Evolutionary conservation across 2,329 filamentous ascomycete species (phyloP), one percentile per base, ranked within the genome.

Genomic region (Pyrenophora seminiperda): DNA sequence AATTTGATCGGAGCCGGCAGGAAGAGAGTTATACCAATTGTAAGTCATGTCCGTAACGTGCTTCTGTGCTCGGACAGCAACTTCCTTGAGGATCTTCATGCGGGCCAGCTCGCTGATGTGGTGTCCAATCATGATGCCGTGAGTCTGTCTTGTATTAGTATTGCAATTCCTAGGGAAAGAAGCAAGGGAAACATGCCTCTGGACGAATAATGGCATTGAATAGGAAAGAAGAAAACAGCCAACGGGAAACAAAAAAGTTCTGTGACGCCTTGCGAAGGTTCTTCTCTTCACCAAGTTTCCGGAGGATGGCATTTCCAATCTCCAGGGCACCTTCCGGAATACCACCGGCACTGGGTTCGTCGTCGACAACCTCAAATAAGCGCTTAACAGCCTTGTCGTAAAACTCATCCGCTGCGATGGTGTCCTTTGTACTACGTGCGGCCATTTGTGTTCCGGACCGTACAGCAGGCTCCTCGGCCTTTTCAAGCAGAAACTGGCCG

Each of bases 71-170:
- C 88, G 85, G 69, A 89, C 85, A 47, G 89, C 91, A 48, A 97
- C 87, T 68, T 93, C 88, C 54, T 82, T 81, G 50, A 86, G 75
- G 40, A 86, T 81, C 57, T 80, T 92, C 65, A 96, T 89, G 34
- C 94, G 85, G 33, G 91, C 91, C 73, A 93, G 91, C 61, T 95
- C 90, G 41, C 89, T 92, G 63, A 97, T 91, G 75, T 96, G 90
- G 71, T 96, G 93, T 64, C 96, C 90, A 48, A 90, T 83, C 78
- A 97, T 87, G 55, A 85, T 77, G 40, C 81, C 81, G 51, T 83
- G 78, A 14, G 78, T 79, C 83, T 86, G 61, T 39, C 14, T 5
- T 15, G 43, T 36, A 67, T 77, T 58, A 76, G 76, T 58, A 13
- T 15, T 13, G 3, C 18, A 24, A 70, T 54, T n/a, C 17, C 48